Base-by-base conservation (phyloP, 176 grass and related monocot species). In the Carex parvula region DNA sequence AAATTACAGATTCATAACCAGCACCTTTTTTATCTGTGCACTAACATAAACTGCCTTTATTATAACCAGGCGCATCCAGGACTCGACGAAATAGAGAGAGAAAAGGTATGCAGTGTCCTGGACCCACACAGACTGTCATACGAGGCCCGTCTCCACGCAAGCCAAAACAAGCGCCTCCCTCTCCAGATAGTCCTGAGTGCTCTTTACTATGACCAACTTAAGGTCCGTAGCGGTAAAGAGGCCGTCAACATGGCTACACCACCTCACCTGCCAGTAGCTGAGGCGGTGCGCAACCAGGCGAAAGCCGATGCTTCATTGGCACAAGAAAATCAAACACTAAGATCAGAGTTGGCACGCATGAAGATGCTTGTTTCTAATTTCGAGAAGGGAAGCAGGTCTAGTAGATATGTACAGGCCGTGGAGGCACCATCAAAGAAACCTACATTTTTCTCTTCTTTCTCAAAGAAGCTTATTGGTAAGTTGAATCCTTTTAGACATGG, bases 21-120 rank as follows among this genome's bases (percentile, higher is more conserved):
- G 15, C 7, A n/a, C 9, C 10, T 74, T 48, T 74, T 21, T 48
- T 56, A 32, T 81, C 59, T 32, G 12, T 0, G 3, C 21, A 24
- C 12, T 83, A 80, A 76, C 26, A 53, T 24, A 54, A 60, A 30
- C 29, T 68, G 16, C 13, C 29, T 56, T n/a, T 83, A 54, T 68
- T 20, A 63, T 58, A 32, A 17, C 8, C 54, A 91, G 89, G 90
- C 90, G 22, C 94, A 97, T 70, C 80, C 90, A 2, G 64, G 14
- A 18, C 70, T 97, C 37, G 92, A 92, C 15, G 94, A 97, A 88
- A 88, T 97, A 78, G 90, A 92, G 64, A 90, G 90, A 74, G 94
- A 95, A 91, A 95, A 95, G 84, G 79, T 93, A 35, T 98, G 95
- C 89, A 93, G 90, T 77, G 89, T 98, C 84, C 88, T 97, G 80